Evolutionary conservation across 2,329 filamentous ascomycete species (phyloP), one percentile per base, ranked within the genome.

Genomic region (Zalaria sp.): DNA sequence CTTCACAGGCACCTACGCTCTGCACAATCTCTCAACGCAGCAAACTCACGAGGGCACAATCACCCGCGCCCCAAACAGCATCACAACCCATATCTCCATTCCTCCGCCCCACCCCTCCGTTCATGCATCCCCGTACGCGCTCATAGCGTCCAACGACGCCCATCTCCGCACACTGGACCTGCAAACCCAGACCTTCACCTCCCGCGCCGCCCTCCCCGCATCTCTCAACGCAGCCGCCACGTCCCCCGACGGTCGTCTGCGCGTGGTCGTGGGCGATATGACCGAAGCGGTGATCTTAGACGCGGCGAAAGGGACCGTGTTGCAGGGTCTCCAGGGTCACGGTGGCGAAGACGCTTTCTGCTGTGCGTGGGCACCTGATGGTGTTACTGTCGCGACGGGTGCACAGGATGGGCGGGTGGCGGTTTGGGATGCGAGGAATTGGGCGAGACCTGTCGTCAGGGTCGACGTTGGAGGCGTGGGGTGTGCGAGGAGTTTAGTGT

Each of bases 331-430:
- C 2, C 40, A 40, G 3, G 59, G 64, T 3, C 78, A 79, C 2
- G 29, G 7, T n/a, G 67, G 66, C 9, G 82, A 87, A 53, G 82
- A 72, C 49, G 81, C 77, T 2, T 89, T 88, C 52, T 77, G 83
- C 2, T 86, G 81, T 52, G 83, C 81, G 49, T 89, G 83, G 83
- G 79, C 82, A 11, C 77, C 81, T 41, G 79, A 88, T 54, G 83
- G 82, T 28, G 77, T 78, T 63, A 80, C 78, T 8, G 71, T 88
- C 18, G 83, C 83, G 8, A 88, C 83, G 0, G 83, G 79, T 25
- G 81, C 80, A 46, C 83, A 89, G 58, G 83, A 89, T 57, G 79
- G 72, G 55, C 72, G 69, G 27, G 70, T 88, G 49, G 76, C 78
- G 48, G 75, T 89, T 38, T 88, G 81, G 77, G 83, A 89, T 56